Evolutionary conservation across 1,284 basidiomycete species (phyloP).

Genomic region (Gymnopus androsaceus): DNA sequence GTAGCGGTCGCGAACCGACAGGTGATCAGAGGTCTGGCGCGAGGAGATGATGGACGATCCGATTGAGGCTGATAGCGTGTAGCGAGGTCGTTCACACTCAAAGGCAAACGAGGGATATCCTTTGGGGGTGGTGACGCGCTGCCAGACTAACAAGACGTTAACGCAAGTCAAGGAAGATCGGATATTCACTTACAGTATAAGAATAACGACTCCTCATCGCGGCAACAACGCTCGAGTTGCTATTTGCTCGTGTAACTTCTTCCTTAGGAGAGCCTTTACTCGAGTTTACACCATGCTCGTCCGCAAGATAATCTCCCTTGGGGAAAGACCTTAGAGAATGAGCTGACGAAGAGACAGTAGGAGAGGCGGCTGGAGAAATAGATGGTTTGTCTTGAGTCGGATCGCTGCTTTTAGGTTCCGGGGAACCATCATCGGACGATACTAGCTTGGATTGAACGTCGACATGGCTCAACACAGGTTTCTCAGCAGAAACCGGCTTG

Average conservation of each 20-base stretch:
- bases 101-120: conserved; percentile 56
- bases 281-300: too few relatives aligned
- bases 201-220: conserved; percentile 67
- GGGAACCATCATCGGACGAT: too few relatives aligned
- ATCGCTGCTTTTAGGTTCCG: too few relatives aligned
- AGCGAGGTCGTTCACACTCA: conserved; percentile 68
- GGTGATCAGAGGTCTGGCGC: conserved; percentile 33
- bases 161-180: conserved; percentile 6
- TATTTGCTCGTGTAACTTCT: conserved; percentile 29
- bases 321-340: not conserved
- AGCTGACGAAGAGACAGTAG: not conserved
- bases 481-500: not conserved
- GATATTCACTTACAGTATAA: conserved; percentile 45
- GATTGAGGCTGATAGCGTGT: conserved; percentile 57
- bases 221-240: conserved; percentile 63
- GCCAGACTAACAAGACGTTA: conserved; percentile 40
- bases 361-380: not conserved
- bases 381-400: not conserved
- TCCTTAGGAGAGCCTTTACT: not conserved
- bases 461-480: not conserved
- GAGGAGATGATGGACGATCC: conserved; percentile 41
- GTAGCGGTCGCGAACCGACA: conserved; percentile 15
- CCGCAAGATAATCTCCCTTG: not conserved
- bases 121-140: conserved; percentile 56
- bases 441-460: too few relatives aligned